Base-by-base conservation (phyloP, 2,329 filamentous ascomycete species). In the Epichloe typhina region DNA sequence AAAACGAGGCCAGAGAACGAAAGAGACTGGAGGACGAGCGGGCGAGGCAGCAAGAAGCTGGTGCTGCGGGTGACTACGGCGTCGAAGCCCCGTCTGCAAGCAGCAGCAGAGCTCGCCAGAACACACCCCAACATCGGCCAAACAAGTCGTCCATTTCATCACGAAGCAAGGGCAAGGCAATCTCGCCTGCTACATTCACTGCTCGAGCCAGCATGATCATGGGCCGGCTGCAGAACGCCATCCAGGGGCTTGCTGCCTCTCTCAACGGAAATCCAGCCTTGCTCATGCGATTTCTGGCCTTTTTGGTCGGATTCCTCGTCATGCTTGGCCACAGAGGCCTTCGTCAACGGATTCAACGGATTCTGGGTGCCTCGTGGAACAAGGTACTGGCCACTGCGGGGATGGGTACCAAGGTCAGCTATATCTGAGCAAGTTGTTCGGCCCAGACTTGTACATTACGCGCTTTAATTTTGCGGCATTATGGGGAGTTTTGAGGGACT, bases 341-440 rank as follows among this genome's bases (percentile, higher is more conserved):
- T 13, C 79, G 90, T 40, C 82, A 94, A 57, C 78, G 85, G 56
- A 66, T 96, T 37, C 76, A 82, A 63, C 76, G 82, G 50, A 72
- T 89, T 38, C 62, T 94, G 42, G 78, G 77, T 39, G 72, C 76
- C 31, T 82, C 81, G 9, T 95, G 88, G 88, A 77, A 79, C 50
- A 96, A 95, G 70, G 71, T 95, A 40, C 82, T 79, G 64, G 77
- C 82, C 44, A 97, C 93, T 0, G 83, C 91, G 4, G 90, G 90
- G 2, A 97, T 97, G 91, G 93, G 91, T 2, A 86, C 94, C 56
- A 97, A 96, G 72, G 90, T 97, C 61, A 95, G 86, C 65, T 97
- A 97, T 70, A 94, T 98, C 53, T 97, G 33, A 49, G 69, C 23
- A 38, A 36, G 5, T 19, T 38, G 26, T 5, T 7, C 17, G 7